Conservation (phyloP, 192 early-diverging fungal genomes). For the Linnemannia zychae region DNA sequence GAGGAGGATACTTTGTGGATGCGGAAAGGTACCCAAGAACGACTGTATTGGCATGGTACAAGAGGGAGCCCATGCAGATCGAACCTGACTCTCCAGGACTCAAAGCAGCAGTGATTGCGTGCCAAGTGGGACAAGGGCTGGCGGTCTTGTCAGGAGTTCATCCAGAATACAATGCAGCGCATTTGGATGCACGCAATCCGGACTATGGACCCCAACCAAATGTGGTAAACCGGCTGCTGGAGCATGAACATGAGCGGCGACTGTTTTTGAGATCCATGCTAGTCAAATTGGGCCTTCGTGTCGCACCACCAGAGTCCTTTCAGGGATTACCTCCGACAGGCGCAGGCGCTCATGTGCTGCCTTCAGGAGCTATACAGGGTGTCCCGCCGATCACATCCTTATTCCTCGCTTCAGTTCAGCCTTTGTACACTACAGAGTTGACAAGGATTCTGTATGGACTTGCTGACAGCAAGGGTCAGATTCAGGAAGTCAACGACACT, state of each 20-base stretch:
- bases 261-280: conserved; percentile 71
- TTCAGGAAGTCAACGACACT: conserved; percentile 53
- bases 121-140: conserved; percentile 73
- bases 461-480: conserved; percentile 21
- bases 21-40: conserved; percentile 53
- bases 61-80: background rate
- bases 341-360: background rate
- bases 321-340: background rate
- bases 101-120: conserved; percentile 76
- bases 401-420: conserved; percentile 38
- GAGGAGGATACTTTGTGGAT: conserved; percentile 77
- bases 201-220: conserved; percentile 66
- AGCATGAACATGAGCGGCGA: conserved; percentile 64
- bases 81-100: background rate
- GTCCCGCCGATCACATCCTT: conserved; percentile 30
- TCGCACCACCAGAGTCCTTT: background rate
- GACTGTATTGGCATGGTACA: conserved; percentile 58
- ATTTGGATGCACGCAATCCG: conserved; percentile 60
- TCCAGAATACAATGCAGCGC: conserved; percentile 81
- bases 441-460: conserved; percentile 11
- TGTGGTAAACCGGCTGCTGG: conserved; percentile 62
- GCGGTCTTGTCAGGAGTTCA: conserved; percentile 88
- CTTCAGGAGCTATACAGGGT: conserved; percentile 22
- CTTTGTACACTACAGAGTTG: conserved; percentile 28
- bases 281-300: conserved; percentile 69